phyloP scores from a whole-genome alignment of 495 filamentous ascomycete species.

The Hypoxylon trugodes region DNA sequence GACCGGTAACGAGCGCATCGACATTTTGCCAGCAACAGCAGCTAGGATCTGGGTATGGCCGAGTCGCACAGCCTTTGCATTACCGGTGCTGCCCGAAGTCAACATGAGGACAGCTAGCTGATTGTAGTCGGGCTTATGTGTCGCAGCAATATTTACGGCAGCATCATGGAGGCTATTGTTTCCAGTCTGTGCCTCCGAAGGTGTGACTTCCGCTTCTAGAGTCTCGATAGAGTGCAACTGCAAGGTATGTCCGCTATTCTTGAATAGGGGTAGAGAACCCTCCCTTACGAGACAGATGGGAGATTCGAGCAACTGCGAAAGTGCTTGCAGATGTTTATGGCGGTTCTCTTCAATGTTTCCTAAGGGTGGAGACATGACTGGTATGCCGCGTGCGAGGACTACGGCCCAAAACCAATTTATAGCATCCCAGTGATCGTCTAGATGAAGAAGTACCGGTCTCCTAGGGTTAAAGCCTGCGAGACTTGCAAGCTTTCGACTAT shows the following conservation, averaged over 20 bases:
- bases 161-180: background rate
- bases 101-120: slow-evolving; percentile 52
- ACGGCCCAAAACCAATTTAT: slow-evolving; percentile 59
- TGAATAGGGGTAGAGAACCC: background rate
- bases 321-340: slow-evolving; percentile 43
- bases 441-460: slow-evolving; percentile 48
- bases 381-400: slow-evolving; percentile 49
- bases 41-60: slow-evolving; percentile 56
- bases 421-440: slow-evolving; percentile 49
- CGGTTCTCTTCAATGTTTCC: slow-evolving; percentile 46
- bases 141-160: background rate
- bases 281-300: background rate
- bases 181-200: background rate
- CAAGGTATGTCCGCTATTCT: background rate
- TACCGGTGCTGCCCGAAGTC: slow-evolving; percentile 66
- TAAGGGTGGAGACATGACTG: slow-evolving; percentile 52
- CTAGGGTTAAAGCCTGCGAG: background rate
- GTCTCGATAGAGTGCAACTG: background rate
- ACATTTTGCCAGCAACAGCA: slow-evolving; percentile 55
- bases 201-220: background rate
- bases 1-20: background rate
- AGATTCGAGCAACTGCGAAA: no score
- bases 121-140: background rate
- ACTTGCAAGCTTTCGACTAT: background rate
- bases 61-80: slow-evolving; percentile 62